Percentiles rank a stretch among this genome's conserved stretches.
Evolutionary conservation across 345 rosid genomes (phyloP).

Genomic region (Populus tremula): DNA sequence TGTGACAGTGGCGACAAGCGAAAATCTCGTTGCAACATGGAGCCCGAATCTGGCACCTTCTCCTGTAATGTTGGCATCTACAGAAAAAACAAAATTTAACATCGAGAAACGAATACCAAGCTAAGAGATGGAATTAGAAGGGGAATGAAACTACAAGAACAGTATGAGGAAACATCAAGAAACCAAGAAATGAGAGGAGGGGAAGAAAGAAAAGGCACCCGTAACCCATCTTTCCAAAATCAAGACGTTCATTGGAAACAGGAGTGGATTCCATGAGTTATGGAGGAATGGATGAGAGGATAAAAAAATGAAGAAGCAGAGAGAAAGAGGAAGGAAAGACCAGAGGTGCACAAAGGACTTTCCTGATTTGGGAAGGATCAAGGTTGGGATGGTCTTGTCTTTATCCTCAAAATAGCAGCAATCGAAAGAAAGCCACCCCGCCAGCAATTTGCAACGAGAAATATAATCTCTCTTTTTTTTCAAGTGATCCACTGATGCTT

Average conservation of each 20-base stretch:
- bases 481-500: too few relatives aligned
- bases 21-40: conserved; percentile 94
- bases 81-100: neutral
- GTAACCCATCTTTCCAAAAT: conserved; percentile 88
- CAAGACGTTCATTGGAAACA: conserved; percentile 62
- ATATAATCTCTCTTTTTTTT: too few relatives aligned
- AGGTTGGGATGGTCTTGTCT: neutral
- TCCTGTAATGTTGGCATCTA: conserved; percentile 89
- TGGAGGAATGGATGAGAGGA: conserved; percentile 14
- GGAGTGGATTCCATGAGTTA: conserved; percentile 52
- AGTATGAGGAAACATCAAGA: neutral
- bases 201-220: conserved; percentile 44
- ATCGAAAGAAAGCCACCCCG: too few relatives aligned
- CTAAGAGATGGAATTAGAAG: conserved; percentile 1
- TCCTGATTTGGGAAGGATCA: conserved; percentile 7
- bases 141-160: neutral
- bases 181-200: neutral
- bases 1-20: conserved; percentile 92
- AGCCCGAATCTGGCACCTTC: conserved; percentile 91
- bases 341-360: neutral
- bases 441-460: too few relatives aligned
- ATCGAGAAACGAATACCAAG: neutral
- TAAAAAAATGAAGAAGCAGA: neutral
- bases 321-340: conserved; percentile 1
- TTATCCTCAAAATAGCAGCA: neutral